These are phyloP conservation scores for Croton setiger DNA, from an alignment of 441 rosid species.

Conservation along the genomic window DNA sequence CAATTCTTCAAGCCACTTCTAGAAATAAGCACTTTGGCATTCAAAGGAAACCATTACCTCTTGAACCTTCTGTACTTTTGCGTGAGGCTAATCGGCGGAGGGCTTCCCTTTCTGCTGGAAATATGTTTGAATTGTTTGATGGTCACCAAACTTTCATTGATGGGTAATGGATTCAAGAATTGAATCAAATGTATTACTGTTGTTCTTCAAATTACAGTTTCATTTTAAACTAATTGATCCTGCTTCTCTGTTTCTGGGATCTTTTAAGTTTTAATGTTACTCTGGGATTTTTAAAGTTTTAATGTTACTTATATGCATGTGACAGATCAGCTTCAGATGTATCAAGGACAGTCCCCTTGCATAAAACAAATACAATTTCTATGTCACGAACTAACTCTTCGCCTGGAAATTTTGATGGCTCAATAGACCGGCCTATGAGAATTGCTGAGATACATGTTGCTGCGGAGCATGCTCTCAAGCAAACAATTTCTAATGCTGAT, in stretches of 20 bases:
- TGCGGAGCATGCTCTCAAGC: constrained; percentile 78
- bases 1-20: constrained; percentile 74
- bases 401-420: constrained; percentile 81
- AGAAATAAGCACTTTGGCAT: constrained; percentile 81
- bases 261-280: constrained; percentile 25
- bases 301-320: constrained; percentile 32
- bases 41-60: constrained; percentile 86
- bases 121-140: constrained; percentile 70
- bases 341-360: constrained; percentile 42
- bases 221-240: neutral
- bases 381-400: constrained; percentile 82
- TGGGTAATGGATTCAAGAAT: constrained; percentile 58
- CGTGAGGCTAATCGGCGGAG: constrained; percentile 97
- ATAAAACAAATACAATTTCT: constrained; percentile 42
- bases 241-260: neutral
- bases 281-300: too few species aligned
- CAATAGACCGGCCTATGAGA: constrained; percentile 93
- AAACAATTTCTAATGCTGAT: constrained; percentile 69
- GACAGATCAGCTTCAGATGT: constrained; percentile 84
- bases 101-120: constrained; percentile 99
- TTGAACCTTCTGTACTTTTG: constrained; percentile 90
- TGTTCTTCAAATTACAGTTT: constrained; percentile 1
- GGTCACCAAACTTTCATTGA: constrained; percentile 54
- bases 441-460: constrained; percentile 97
- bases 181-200: constrained; percentile 17